Evolutionary conservation across 345 rosid genomes (phyloP).

Genomic region (Brassica rapa): DNA sequence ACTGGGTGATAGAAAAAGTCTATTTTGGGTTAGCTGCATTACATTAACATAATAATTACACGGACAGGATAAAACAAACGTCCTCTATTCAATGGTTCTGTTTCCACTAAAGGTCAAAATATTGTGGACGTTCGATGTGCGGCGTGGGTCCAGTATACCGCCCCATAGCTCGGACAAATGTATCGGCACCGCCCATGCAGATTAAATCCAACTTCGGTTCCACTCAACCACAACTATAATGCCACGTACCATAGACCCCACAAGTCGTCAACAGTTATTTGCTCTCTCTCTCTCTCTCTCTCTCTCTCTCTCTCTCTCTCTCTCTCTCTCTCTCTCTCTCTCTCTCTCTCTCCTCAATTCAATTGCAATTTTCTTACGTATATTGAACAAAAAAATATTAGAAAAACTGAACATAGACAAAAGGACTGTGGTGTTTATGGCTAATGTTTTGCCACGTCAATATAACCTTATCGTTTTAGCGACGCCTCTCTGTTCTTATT

Average conservation of each 20-base stretch:
- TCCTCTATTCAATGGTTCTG: conserved; percentile 3
- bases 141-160: conserved; percentile 37
- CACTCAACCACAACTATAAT: conserved; percentile 12
- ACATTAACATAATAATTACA: conserved; percentile 22
- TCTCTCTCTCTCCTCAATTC: background rate
- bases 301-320: no score
- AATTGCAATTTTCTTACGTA: conserved; percentile 25
- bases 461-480: conserved; percentile 28
- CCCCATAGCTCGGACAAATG: conserved; percentile 28
- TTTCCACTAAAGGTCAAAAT: conserved; percentile 20
- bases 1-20: background rate
- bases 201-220: conserved; percentile 28
- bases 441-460: conserved; percentile 27
- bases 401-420: background rate
- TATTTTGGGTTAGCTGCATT: background rate
- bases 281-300: conserved; percentile 3
- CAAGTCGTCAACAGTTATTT: conserved; percentile 24
- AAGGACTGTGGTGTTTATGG: conserved; percentile 28
- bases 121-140: background rate
- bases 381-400: background rate
- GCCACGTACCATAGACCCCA: conserved; percentile 32
- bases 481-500: background rate
- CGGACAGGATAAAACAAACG: conserved; percentile 7
- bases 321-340: no score
- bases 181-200: conserved; percentile 37